A percentile compares a stretch with the other conserved stretches of the same genome.
Evolutionary conservation across 805 yeast genomes (phyloP).

Genomic region (Phaffomyces antillensis): DNA sequence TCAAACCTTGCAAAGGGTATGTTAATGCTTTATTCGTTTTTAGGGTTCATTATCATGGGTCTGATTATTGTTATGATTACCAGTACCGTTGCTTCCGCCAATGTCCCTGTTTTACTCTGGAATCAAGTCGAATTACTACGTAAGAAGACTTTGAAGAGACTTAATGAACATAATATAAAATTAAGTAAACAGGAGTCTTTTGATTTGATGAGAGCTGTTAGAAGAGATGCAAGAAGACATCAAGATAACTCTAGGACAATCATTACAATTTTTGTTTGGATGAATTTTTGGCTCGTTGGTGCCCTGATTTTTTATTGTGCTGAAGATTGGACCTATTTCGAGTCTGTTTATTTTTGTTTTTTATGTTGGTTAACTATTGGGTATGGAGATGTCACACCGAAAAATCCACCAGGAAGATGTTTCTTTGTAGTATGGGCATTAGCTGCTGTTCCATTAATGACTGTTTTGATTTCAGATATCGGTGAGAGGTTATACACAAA

Average conservation of each 20-base stretch:
- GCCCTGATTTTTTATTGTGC: conserved; percentile 51
- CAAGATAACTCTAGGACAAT: conserved; percentile 35
- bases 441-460: conserved; percentile 82
- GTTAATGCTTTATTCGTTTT: conserved; percentile 53
- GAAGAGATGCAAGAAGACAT: conserved; percentile 30
- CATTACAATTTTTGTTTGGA: conserved; percentile 36
- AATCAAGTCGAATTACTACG: conserved; percentile 53
- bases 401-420: conserved; percentile 55
- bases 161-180: conserved; percentile 8
- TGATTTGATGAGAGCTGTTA: conserved; percentile 45
- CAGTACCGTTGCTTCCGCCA: conserved; percentile 52
- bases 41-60: conserved; percentile 71
- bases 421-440: conserved; percentile 78
- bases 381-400: conserved; percentile 71
- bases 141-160: conserved; percentile 22
- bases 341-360: conserved; percentile 69
- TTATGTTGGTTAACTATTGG: conserved; percentile 77
- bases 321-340: conserved; percentile 70
- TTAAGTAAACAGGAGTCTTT: conserved; percentile 44
- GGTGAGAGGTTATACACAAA: conserved; percentile 50
- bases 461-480: conserved; percentile 63
- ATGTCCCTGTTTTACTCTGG: conserved; percentile 60
- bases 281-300: conserved; percentile 66
- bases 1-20: conserved; percentile 49
- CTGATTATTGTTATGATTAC: conserved; percentile 65